Base-by-base conservation (phyloP, 257 asterid genomes). In the Solanum arcanum region DNA sequence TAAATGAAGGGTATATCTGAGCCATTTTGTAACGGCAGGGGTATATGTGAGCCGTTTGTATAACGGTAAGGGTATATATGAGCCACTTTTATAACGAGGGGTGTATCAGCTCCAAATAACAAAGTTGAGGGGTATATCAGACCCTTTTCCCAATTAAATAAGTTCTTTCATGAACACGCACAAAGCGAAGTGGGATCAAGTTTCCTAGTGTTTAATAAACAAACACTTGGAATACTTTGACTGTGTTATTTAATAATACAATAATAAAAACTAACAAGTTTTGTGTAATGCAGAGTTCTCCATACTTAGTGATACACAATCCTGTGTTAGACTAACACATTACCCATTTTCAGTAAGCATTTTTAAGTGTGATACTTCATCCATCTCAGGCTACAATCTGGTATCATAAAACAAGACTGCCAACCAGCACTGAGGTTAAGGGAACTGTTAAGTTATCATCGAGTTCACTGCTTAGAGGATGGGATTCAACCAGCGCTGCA, bases 361-460 rank as follows among this genome's bases (percentile, higher is more conserved):
- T 76, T 42, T 35, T 42, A 76, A 42, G 83, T 76, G 47, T n/a
- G 21, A 76, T 12, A n/a, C 37, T 46, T 18, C 25, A 78, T 78
- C 64, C 39, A 44, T 20, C 84, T 74, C 85, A 3, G 60, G 46
- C 83, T 68, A 70, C 70, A 86, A n/a, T 70, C 88, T 42, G 27
- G 20, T 70, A 83, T 95, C 95, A 94, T 83, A 95, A 84, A 80
- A 95, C 80, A 13, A 89, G 89, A 90, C 93, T 91, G 86, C 98
- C 98, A 88, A 93, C 93, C 89, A 96, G 64, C 74, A 92, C 86
- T 8, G 97, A 90, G 18, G 95, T 68, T 18, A 96, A 94, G 82
- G 99, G 98, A 44, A 96, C 98, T 5, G 98, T 96, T 90, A 96
- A 90, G 83, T 96, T 95, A 93, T 96, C 99, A 68, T 96, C 99